Base-by-base conservation (phyloP, 73 alveolate genomes). In the Symbiodinium natans region DNA sequence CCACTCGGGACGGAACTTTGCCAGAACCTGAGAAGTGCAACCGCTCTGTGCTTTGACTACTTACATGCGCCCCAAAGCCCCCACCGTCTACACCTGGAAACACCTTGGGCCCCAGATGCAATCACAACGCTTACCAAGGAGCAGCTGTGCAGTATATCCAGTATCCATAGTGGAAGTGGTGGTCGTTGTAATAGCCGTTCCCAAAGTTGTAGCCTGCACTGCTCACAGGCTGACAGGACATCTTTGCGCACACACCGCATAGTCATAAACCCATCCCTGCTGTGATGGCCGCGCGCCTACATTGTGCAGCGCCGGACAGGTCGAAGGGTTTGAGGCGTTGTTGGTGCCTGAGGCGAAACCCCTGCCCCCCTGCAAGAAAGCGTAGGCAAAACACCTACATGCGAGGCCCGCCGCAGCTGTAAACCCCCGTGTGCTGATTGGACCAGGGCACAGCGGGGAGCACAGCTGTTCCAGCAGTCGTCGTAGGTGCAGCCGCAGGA, bases 1-100 rank as follows among this genome's bases (percentile, higher is more conserved):
- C 97, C 97, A 90, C n/a, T 88, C 95, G n/a, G 97, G 97, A 8
- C 97, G 97, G 97, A 90, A 90, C 77, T 90, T 90, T 9, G 97
- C 97, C 88, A 90, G 42, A 38, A 90, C 97, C 97, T 90, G 54
- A 9, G 39, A 31, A 4, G 86, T n/a, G 6, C 11, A 0, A 34
- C 27, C 31, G 75, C 75, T 21, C 27, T 56, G 75, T 21, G 31
- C 5, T 21, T 56, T 21, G 75, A 56, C 31, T 56, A 2, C 36
- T 17, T 71, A 31, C 84, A 17, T 48, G 17, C 63, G 23, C 63
- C 63, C 63, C 17, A 48, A 8, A 48, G 23, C 63, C 63, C 8
- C 8, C 17, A 48, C 63, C 63, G 23, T 10, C 63, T 48, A 10
- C 17, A 10, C 63, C 8, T 8, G 63, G 63, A 10, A 48, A 10